phyloP scores from a whole-genome alignment of 106 monocot genomes.

The Dioscorea dumetorum region DNA sequence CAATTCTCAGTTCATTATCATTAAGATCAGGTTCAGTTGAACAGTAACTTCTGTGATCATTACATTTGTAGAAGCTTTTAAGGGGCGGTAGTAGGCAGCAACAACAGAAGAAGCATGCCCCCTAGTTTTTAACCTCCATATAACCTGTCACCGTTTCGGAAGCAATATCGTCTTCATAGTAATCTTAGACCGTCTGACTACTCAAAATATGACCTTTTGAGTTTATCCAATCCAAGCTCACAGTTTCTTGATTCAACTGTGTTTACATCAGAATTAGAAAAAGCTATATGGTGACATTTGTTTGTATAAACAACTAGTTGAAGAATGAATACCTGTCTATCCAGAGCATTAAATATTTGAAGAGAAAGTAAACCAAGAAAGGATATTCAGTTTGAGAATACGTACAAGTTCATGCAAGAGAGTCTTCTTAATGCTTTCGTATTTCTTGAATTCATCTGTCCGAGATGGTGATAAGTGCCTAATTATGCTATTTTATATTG shows the following conservation, averaged over 20 bases:
- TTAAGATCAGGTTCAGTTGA: conserved; percentile 32
- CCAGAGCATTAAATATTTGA: conserved; percentile 36
- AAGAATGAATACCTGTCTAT: conserved; percentile 56
- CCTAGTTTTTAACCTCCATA: conserved; percentile 55
- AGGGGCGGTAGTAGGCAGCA: conserved; percentile 59
- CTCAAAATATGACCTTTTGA: conserved; percentile 57
- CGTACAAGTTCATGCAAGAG: conserved; percentile 92
- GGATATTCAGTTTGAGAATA: not conserved
- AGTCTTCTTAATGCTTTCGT: conserved; percentile 90
- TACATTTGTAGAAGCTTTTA: conserved; percentile 22
- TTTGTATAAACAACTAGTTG: not conserved
- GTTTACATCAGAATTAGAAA: not conserved
- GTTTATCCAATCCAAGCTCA: conserved; percentile 83
- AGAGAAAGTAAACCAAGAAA: too few relatives aligned
- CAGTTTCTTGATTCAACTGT: conserved; percentile 86
- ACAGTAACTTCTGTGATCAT: not conserved
- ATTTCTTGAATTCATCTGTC: conserved; percentile 96
- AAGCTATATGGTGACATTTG: not conserved
- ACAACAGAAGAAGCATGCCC: conserved; percentile 63
- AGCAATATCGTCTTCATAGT: conserved; percentile 34
- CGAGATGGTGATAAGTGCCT: too few relatives aligned
- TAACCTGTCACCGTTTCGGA: conserved; percentile 1
- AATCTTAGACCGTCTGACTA: conserved; percentile 35
- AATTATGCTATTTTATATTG: too few relatives aligned
- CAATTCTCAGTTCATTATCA: conserved; percentile 16